Conservation (phyloP, 257 asterid genomes). For the Paulownia fortunei region DNA sequence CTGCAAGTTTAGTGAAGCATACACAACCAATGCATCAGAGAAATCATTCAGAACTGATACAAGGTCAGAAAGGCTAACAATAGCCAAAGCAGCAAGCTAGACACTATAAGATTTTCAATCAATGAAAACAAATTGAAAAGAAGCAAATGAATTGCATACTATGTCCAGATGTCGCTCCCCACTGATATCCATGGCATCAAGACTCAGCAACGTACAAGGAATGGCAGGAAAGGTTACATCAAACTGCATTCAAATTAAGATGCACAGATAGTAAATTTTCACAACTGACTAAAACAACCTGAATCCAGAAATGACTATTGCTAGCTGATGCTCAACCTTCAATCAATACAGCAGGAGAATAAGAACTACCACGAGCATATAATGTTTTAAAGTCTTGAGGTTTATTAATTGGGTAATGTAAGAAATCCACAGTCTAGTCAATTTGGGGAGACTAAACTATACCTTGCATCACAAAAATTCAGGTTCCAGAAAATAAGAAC, state of each 20-base stretch:
- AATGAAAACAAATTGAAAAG: slow-evolving; percentile 24
- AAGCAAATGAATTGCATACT: slow-evolving; percentile 53
- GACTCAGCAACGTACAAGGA: slow-evolving; percentile 90
- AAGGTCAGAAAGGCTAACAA: slow-evolving; percentile 12
- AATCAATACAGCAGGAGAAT: not conserved
- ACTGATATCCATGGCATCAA: slow-evolving; percentile 98
- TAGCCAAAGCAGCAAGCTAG: slow-evolving; percentile 24
- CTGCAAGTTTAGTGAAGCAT: slow-evolving; percentile 52
- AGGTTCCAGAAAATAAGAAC: slow-evolving; percentile 11
- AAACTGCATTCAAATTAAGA: slow-evolving; percentile 65
- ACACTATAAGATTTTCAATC: not conserved
- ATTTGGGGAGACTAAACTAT: slow-evolving; percentile 12
- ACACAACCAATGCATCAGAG: slow-evolving; percentile 22
- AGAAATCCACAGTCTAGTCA: not conserved
- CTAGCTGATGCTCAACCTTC: slow-evolving; percentile 22
- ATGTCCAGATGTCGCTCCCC: slow-evolving; percentile 96
- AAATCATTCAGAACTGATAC: slow-evolving; percentile 9
- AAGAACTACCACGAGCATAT: not conserved
- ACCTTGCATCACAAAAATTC: slow-evolving; percentile 15
- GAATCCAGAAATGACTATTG: slow-evolving; percentile 9
- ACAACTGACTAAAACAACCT: not conserved
- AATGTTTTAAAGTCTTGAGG: not conserved
- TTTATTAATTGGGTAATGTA: slow-evolving; percentile 14
- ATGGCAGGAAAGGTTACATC: slow-evolving; percentile 87
- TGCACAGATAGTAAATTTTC: slow-evolving; percentile 24